A percentile compares a stretch with the other conserved stretches of the same genome.
These are phyloP conservation scores for Lepiota venenata DNA, from an alignment of 768 basidiomycete genomes.

Conservation along the genomic window DNA sequence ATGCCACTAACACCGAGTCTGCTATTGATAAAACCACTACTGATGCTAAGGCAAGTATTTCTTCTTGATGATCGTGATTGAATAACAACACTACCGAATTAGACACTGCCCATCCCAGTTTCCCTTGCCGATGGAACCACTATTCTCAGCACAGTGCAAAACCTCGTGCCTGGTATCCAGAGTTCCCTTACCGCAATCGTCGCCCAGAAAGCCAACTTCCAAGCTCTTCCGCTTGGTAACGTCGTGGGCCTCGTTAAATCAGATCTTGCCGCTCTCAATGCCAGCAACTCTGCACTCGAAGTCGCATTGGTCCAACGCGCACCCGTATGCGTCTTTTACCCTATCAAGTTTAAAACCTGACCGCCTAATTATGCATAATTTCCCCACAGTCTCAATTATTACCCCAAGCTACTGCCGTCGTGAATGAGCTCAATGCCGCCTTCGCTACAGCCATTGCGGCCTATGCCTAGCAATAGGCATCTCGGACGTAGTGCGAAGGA, in stretches of 20 bases:
- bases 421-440: conserved; percentile 19
- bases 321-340: conserved; percentile 20
- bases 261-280: conserved; percentile 22
- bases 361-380: neutral
- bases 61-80: neutral
- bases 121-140: conserved; percentile 20
- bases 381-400: conserved; percentile 18
- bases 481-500: too few relatives aligned
- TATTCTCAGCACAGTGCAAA: conserved; percentile 19
- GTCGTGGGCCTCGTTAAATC: conserved; percentile 20
- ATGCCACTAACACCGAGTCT: conserved; percentile 17
- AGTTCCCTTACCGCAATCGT: conserved; percentile 19
- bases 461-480: conserved; percentile 14
- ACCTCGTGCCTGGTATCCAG: conserved; percentile 15
- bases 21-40: conserved; percentile 22
- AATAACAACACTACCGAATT: neutral
- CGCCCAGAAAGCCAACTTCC: conserved; percentile 23
- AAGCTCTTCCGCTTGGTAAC: conserved; percentile 18
- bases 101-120: conserved; percentile 16
- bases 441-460: conserved; percentile 25
- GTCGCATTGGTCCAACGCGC: conserved; percentile 20
- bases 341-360: neutral
- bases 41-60: conserved; percentile 21
- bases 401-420: conserved; percentile 17
- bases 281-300: conserved; percentile 23